These are phyloP conservation scores for Rhododendron simsii DNA, from an alignment of 148 eudicot species.

Conservation along the genomic window DNA sequence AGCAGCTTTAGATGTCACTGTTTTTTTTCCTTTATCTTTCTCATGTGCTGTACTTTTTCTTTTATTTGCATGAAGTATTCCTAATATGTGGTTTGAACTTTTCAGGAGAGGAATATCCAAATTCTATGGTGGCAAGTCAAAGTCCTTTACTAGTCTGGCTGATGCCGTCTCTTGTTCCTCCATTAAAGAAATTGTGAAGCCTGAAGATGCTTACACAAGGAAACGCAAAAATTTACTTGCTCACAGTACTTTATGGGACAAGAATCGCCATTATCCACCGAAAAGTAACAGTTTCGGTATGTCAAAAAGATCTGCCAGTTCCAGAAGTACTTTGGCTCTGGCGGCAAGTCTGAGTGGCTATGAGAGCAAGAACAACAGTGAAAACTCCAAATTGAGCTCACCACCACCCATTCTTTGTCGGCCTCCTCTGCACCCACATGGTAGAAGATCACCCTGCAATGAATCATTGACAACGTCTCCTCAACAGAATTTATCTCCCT, in stretches of 20 bases:
- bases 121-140: conserved; percentile 63
- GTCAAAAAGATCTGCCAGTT: conserved; percentile 39
- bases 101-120: conserved; percentile 59
- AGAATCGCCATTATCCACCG: conserved; percentile 15
- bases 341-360: conserved; percentile 20
- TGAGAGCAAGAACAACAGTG: conserved; percentile 31
- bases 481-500: conserved; percentile 27
- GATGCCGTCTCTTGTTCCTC: conserved; percentile 45
- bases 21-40: neutral
- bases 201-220: conserved; percentile 54
- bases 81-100: neutral
- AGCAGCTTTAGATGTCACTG: neutral
- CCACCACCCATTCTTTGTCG: conserved; percentile 30
- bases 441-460: conserved; percentile 15
- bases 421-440: conserved; percentile 53
- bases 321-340: conserved; percentile 31
- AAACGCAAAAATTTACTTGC: conserved; percentile 58
- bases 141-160: conserved; percentile 61
- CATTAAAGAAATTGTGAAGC: conserved; percentile 51
- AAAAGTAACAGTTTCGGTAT: conserved; percentile 22
- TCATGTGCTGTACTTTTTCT: neutral
- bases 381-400: conserved; percentile 31
- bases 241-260: conserved; percentile 26
- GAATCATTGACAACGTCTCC: conserved; percentile 25
- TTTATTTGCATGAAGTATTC: neutral